Base-by-base conservation (phyloP, 2,329 filamentous ascomycete species). In the Penicillium sp. region DNA sequence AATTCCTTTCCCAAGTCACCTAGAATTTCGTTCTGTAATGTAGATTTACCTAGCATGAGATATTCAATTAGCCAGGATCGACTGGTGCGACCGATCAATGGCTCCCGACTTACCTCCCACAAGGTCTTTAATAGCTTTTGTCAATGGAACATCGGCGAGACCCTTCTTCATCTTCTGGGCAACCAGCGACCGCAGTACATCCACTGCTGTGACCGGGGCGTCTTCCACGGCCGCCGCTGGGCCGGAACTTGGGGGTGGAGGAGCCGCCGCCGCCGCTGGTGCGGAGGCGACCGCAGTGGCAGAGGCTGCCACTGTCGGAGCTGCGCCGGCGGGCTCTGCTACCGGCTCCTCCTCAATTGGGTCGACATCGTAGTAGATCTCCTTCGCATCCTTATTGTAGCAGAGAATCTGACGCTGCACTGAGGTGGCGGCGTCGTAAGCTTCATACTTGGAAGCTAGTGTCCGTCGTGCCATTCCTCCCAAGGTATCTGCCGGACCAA, bases 321-420 rank as follows among this genome's bases (percentile, higher is more conserved):
- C 64, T 35, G 58, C 51, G n/a, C 58, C 44, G 26, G 62, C 48
- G 34, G 77, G 65, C 60, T 85, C 84, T 32, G 44, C 28, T 9
- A 20, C 34, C 7, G 85, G 79, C 69, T 97, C 93, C 42, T 98
- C 93, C 60, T 94, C 88, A 19, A 94, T 76, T 0, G 93, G 93
- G 62, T 98, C 93, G 30, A 94, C 90, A 64, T 96, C 91, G 70
- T 98, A 98, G 76, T 98, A 98, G 53, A 98, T 98, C 69, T 98
- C 93, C 69, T 96, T 97, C 41, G 89, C 86, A 63, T 98, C 93
- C 71, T 98, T 98, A 77, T 95, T 97, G 76, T 97, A 98, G 77
- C 93, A 97, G 41, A 98, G 80, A 65, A 98, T 96, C 69, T 97
- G 91, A 66, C 93, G 83, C 72, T 96, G 90, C 29, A 97, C 84